phyloP scores from a whole-genome alignment of 148 eudicot species.

The Drosera capensis region DNA sequence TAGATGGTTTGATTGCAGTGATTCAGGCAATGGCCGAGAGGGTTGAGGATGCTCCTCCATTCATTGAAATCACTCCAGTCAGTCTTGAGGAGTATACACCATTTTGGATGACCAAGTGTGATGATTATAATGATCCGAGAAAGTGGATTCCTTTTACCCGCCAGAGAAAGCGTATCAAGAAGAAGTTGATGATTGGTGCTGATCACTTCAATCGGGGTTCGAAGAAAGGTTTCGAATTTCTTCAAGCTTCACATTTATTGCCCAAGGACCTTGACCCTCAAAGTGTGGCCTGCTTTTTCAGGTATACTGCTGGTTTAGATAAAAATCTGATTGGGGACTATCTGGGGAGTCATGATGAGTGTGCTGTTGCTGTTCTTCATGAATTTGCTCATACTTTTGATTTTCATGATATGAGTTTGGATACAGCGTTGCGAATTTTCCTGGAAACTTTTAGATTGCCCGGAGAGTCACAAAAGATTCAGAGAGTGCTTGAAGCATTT shows the following conservation, averaged over 20 bases:
- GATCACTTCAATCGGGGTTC: constrained; percentile 91
- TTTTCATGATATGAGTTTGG: constrained; percentile 48
- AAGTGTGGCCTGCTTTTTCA: constrained; percentile 90
- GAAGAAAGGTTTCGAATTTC: constrained; percentile 84
- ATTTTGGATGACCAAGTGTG: constrained; percentile 77
- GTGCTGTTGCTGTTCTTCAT: constrained; percentile 83
- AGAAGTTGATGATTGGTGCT: constrained; percentile 78
- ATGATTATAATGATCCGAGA: constrained; percentile 45
- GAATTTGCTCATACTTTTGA: constrained; percentile 75
- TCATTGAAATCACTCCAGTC: constrained; percentile 31
- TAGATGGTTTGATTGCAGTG: constrained; percentile 84
- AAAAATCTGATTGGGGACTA: constrained; percentile 89
- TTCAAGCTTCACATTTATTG: constrained; percentile 69
- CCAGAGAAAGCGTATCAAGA: constrained; percentile 65
- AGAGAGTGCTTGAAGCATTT: constrained; percentile 90
- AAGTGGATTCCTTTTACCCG: constrained; percentile 91
- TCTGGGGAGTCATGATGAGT: constrained; percentile 88
- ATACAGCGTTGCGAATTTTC: constrained; percentile 47
- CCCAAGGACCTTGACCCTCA: constrained; percentile 78
- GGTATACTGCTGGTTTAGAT: constrained; percentile 84
- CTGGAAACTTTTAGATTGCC: constrained; percentile 61
- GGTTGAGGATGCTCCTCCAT: constrained; percentile 50
- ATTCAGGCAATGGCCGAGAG: constrained; percentile 91
- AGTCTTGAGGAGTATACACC: constrained; percentile 63
- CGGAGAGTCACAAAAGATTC: constrained; percentile 90